Evolutionary conservation across 495 filamentous ascomycete species (phyloP), one percentile per base, ranked within the genome.

Genomic region (Annulohypoxylon nitens): DNA sequence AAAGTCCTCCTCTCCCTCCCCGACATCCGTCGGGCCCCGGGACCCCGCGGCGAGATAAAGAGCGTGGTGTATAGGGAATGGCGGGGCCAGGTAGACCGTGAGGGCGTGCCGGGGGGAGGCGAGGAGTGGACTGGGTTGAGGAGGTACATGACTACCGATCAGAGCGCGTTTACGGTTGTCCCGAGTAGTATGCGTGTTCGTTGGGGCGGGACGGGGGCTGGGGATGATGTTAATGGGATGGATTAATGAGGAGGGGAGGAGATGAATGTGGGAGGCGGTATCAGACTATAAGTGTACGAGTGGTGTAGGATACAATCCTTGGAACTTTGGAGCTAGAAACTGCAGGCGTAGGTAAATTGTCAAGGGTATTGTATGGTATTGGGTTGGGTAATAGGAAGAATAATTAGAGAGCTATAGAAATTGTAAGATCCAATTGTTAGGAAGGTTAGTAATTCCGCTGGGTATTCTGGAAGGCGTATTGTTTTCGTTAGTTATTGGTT

Each of bases 121-220:
- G 63, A 70, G n/a, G 73, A 67, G 45, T 77, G 74, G 76, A 75
- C 70, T 26, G 90, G 89, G 0, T 86, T 90, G 76, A 85, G 86
- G 66, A 81, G 86, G 14, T 93, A 92, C 71, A 86, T 93, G 84
- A 88, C 85, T 68, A 84, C 88, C 67, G 90, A 93, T 67, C 81
- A 88, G 76, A 86, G 87, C 61, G 81, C 86, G 67, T 91, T 87
- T 78, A 90, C 85, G 77, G 86, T 89, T 10, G 90, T 91, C 81
- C 90, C 91, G 36, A 88, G 85, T 68, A 88, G 84, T 82, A 84
- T 85, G 81, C 78, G 79, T 69, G 78, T 85, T 10, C 25, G 81
- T 16, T 85, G 79, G 75, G 75, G 81, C 51, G 68, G 11, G 14
- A 25, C 25, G 8, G 53, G 25, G 5, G 55, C 3, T 23, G 16